Evolutionary conservation across 148 eudicot genomes (phyloP).

Genomic region (Vaccinium vitisidaea): DNA sequence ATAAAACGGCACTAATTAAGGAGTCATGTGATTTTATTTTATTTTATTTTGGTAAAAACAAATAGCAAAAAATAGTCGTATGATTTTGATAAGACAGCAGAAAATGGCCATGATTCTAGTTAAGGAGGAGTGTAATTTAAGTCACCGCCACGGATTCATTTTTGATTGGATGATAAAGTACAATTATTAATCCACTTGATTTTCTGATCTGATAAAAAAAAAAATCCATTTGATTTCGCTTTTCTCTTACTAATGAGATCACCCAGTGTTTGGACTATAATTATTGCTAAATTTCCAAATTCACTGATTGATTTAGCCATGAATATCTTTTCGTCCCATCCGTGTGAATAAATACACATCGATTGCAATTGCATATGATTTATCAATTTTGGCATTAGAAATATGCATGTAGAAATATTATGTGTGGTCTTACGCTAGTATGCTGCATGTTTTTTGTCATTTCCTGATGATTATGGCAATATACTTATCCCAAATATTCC

Average conservation of each 20-base stretch:
- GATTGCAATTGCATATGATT: background rate
- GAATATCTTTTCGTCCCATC: background rate
- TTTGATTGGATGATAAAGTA: background rate
- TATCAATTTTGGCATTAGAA: background rate
- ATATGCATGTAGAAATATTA: background rate
- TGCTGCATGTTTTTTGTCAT: background rate
- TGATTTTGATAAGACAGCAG: background rate
- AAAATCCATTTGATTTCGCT: background rate
- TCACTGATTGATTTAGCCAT: background rate
- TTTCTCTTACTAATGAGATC: background rate
- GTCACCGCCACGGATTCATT: background rate
- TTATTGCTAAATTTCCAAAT: background rate
- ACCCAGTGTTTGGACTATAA: background rate
- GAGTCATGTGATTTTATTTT: background rate
- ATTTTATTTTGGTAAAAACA: background rate
- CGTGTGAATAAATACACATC: background rate
- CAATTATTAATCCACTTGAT: conserved; percentile 10
- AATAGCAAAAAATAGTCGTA: background rate
- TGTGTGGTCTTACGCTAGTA: background rate
- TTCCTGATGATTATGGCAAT: background rate
- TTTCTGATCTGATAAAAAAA: too few relatives aligned
- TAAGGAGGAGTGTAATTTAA: background rate
- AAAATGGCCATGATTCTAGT: background rate
- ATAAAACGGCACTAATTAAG: conserved; percentile 6
- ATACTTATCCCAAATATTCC: background rate